Conservation (phyloP, 192 early-diverging fungal genomes). For the Podila clonocystis region DNA sequence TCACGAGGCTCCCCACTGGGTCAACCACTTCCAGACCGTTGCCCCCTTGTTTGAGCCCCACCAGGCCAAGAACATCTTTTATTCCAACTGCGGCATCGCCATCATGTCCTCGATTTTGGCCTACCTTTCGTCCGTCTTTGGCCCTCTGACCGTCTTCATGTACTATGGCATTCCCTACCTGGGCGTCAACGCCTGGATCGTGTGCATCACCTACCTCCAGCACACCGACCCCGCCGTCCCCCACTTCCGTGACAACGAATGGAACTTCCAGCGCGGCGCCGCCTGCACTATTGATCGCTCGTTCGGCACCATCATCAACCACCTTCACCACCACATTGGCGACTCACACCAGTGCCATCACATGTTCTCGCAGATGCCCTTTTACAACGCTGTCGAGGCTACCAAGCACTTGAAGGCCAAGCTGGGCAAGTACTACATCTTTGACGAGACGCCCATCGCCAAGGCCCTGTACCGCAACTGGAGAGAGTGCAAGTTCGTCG, state of each 20-base stretch:
- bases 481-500: conserved; percentile 86
- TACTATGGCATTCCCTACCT: conserved; percentile 94
- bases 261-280: conserved; percentile 94
- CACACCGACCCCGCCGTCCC: conserved; percentile 90
- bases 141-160: conserved; percentile 69
- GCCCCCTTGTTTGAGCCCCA: conserved; percentile 82
- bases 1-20: conserved; percentile 73
- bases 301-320: conserved; percentile 85
- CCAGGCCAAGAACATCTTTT: conserved; percentile 74
- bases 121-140: conserved; percentile 60
- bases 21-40: conserved; percentile 88
- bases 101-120: conserved; percentile 62
- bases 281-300: conserved; percentile 89
- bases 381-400: conserved; percentile 92
- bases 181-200: conserved; percentile 93
- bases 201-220: conserved; percentile 93
- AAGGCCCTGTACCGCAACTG: conserved; percentile 74
- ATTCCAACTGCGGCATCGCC: conserved; percentile 81
- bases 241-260: conserved; percentile 83
- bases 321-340: conserved; percentile 81
- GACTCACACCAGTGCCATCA: conserved; percentile 97
- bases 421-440: conserved; percentile 84
- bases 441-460: conserved; percentile 76
- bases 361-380: conserved; percentile 95
- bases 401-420: conserved; percentile 82